A percentile compares a stretch with the other conserved stretches of the same genome.
Evolutionary conservation across 1,139 yeast genomes (phyloP).

Genomic region (Meyerozyma sp.): DNA sequence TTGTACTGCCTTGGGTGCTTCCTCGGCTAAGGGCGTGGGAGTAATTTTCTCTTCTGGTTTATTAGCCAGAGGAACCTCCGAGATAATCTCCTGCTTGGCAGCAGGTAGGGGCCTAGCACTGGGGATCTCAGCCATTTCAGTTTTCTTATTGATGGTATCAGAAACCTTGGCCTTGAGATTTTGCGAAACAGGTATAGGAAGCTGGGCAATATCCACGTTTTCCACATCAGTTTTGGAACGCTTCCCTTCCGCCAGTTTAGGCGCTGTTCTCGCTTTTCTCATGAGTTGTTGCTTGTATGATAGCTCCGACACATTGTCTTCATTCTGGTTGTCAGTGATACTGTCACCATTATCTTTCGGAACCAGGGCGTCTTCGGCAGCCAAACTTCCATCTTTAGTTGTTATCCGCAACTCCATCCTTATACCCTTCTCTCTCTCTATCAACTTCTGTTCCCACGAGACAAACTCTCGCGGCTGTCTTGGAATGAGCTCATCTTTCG

Average conservation of each 20-base stretch:
- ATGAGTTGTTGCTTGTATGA: conserved; percentile 7
- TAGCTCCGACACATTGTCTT: background rate
- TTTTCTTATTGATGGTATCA: conserved; percentile 1
- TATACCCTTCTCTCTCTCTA: conserved; percentile 25
- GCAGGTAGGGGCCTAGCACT: conserved; percentile 3
- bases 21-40: conserved; percentile 2
- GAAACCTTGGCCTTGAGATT: background rate
- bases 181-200: background rate
- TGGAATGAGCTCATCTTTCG: conserved; percentile 37
- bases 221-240: conserved; percentile 4
- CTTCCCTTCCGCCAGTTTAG: conserved; percentile 5
- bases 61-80: conserved; percentile 2
- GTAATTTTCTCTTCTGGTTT: conserved; percentile 1
- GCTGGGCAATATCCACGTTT: conserved; percentile 1
- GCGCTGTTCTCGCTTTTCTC: conserved; percentile 2
- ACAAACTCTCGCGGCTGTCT: conserved; percentile 26
- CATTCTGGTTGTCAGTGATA: conserved; percentile 1
- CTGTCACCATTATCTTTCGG: conserved; percentile 2
- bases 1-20: conserved; percentile 8
- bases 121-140: conserved; percentile 6
- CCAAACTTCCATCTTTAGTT: conserved; percentile 4
- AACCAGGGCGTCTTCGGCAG: background rate
- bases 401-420: conserved; percentile 20
- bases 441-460: conserved; percentile 36
- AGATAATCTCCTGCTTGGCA: background rate